A percentile compares a stretch with the other conserved stretches of the same genome.
Conservation (phyloP, 2,329 filamentous ascomycete genomes). For the Grosmannia penicillata region DNA sequence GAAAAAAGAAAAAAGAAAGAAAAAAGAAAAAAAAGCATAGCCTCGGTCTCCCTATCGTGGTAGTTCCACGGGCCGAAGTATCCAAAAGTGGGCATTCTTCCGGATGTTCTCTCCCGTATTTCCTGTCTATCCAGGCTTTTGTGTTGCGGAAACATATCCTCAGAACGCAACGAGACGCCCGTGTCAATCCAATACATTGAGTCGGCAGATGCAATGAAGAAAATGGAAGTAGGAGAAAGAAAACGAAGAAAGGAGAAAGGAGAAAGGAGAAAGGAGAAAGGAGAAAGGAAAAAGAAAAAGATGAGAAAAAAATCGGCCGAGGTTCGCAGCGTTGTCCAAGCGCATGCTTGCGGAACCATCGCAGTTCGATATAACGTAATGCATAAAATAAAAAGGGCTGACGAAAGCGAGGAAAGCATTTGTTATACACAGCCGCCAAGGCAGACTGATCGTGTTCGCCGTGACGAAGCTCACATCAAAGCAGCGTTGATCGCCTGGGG, state of each 20-base stretch:
- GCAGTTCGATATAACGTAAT: no score
- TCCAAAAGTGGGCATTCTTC: not conserved
- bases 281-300: no score
- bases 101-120: not conserved
- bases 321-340: no score
- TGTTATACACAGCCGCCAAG: not conserved
- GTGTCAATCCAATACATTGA: slow-evolving; percentile 2
- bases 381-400: no score
- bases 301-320: no score
- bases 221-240: not conserved
- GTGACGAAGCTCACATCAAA: slow-evolving; percentile 20
- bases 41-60: slow-evolving; percentile 2
- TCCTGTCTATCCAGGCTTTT: slow-evolving; percentile 2
- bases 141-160: slow-evolving; percentile 1
- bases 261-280: not conserved
- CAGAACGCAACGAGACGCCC: not conserved
- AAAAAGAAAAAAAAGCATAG: slow-evolving; percentile 5
- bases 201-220: slow-evolving; percentile 3
- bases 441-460: not conserved
- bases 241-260: not conserved
- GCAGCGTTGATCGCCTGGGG: slow-evolving; percentile 25
- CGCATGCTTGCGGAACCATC: no score
- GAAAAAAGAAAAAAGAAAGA: not conserved
- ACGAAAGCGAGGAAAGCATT: no score
- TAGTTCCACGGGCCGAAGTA: no score